phyloP scores from a whole-genome alignment of 306 rosid species.

The Vigna nakashimae region DNA sequence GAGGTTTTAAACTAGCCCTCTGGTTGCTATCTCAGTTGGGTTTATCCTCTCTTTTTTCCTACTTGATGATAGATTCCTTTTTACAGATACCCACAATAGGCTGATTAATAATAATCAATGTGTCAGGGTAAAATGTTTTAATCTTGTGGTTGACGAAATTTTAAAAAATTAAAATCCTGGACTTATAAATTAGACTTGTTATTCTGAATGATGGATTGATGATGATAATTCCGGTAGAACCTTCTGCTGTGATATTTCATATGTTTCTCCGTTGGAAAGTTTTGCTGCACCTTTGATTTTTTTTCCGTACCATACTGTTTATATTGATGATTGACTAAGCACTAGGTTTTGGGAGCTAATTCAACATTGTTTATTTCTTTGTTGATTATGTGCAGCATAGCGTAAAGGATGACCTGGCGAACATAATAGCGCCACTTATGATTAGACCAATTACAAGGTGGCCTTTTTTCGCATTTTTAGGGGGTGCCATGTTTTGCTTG shows the following conservation, averaged over 20 bases:
- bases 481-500: conserved; percentile 98
- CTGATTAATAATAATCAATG: not conserved
- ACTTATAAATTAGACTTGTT: conserved; percentile 2
- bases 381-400: conserved; percentile 63
- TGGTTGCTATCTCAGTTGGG: conserved; percentile 1
- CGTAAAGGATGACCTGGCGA: conserved; percentile 79
- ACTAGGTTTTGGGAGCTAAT: conserved; percentile 33
- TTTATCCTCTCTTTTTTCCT: not conserved
- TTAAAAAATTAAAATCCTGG: not conserved
- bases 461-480: conserved; percentile 93
- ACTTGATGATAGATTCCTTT: conserved; percentile 13
- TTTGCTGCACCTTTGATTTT: conserved; percentile 14
- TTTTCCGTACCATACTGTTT: not conserved
- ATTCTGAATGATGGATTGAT: conserved; percentile 23
- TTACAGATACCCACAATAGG: not conserved
- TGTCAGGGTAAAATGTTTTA: not conserved
- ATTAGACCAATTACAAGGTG: conserved; percentile 90
- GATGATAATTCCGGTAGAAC: conserved; percentile 29
- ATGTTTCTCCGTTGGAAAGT: conserved; percentile 1
- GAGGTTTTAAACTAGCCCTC: conserved; percentile 32
- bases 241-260: conserved; percentile 9
- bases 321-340: conserved; percentile 24
- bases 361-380: conserved; percentile 36
- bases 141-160: not conserved
- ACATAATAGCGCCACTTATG: conserved; percentile 79